phyloP scores from a whole-genome alignment of 208 protist species.

The Trypanosoma scelopori region DNA sequence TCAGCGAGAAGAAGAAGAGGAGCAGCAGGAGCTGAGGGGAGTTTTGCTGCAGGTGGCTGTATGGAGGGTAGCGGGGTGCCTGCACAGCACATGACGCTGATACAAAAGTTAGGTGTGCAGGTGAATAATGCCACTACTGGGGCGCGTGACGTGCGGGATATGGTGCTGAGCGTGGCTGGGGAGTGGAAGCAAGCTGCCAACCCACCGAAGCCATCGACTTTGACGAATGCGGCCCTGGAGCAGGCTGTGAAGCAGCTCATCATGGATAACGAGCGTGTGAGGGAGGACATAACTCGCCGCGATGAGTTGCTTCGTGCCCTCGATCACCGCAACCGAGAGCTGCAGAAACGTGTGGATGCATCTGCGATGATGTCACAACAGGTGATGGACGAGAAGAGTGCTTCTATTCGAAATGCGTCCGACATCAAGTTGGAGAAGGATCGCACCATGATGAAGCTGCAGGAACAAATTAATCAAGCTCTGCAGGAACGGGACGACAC shows the following conservation, averaged over 20 bases:
- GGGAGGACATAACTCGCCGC: slow-evolving; percentile 41
- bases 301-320: slow-evolving; percentile 55
- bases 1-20: too few relatives aligned
- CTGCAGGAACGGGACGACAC: slow-evolving; percentile 61
- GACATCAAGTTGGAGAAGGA: slow-evolving; percentile 56
- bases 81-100: slow-evolving; percentile 63
- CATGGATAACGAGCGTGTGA: slow-evolving; percentile 43
- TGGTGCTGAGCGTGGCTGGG: slow-evolving; percentile 35
- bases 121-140: slow-evolving; percentile 42
- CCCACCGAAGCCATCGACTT: slow-evolving; percentile 50
- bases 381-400: slow-evolving; percentile 62
- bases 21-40: too few relatives aligned
- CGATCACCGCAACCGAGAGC: slow-evolving; percentile 52
- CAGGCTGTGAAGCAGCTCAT: slow-evolving; percentile 66
- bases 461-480: slow-evolving; percentile 43
- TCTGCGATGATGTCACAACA: slow-evolving; percentile 56
- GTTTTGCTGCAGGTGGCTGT: slow-evolving; percentile 24
- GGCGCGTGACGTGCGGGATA: slow-evolving; percentile 50
- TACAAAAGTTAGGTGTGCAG: slow-evolving; percentile 61
- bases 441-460: slow-evolving; percentile 47
- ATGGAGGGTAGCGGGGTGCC: slow-evolving; percentile 43
- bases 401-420: slow-evolving; percentile 29
- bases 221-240: slow-evolving; percentile 60
- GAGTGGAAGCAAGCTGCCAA: slow-evolving; percentile 45
- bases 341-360: slow-evolving; percentile 68